These are phyloP conservation scores for Triadica sebifera DNA, from an alignment of 345 rosid species.

Conservation along the genomic window DNA sequence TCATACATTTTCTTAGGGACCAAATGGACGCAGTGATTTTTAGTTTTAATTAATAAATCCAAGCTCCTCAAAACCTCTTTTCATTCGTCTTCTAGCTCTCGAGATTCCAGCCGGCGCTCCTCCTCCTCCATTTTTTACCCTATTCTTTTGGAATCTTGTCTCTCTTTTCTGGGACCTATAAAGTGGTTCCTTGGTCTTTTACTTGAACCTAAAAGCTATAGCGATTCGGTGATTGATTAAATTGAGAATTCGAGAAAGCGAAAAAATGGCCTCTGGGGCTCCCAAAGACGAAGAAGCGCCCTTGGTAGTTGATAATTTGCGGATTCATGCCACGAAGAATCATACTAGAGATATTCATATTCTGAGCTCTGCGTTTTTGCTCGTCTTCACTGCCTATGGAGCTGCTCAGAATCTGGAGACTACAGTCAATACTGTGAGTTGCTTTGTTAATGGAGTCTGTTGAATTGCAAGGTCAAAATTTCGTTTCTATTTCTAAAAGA, in stretches of 20 bases:
- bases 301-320: constrained; percentile 42
- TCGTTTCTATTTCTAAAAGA: neutral
- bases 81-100: constrained; percentile 20
- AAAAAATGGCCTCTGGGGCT: constrained; percentile 39
- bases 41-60: neutral
- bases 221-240: neutral
- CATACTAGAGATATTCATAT: constrained; percentile 71
- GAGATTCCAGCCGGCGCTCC: constrained; percentile 36
- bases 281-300: constrained; percentile 59
- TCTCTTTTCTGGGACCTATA: neutral
- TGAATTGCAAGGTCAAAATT: neutral
- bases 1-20: constrained; percentile 20
- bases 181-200: neutral
- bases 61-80: neutral
- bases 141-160: constrained; percentile 27
- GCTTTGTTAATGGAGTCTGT: neutral
- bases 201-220: constrained; percentile 1
- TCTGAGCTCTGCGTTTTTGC: constrained; percentile 70
- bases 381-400: constrained; percentile 80
- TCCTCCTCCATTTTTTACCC: constrained; percentile 27
- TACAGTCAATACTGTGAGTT: constrained; percentile 68
- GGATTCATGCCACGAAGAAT: constrained; percentile 30
- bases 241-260: constrained; percentile 3
- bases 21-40: neutral
- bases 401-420: constrained; percentile 97